A percentile compares a stretch with the other conserved stretches of the same genome.
Evolutionary conservation across 306 rosid species (phyloP).

Genomic region (Vachellia collinsii): DNA sequence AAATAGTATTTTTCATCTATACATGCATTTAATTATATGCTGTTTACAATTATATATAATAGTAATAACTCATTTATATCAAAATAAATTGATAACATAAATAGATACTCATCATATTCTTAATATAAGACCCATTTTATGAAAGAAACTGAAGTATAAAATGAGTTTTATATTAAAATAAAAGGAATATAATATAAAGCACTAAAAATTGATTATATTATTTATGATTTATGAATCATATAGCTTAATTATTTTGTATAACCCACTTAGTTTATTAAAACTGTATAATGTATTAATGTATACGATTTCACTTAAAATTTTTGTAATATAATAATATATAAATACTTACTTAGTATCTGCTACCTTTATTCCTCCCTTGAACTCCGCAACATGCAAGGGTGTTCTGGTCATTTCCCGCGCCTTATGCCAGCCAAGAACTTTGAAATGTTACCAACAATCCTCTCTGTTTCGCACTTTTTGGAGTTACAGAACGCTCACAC

Average conservation of each 20-base stretch:
- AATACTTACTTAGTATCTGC: too few relatives aligned
- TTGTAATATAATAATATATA: not conserved
- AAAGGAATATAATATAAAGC: not conserved
- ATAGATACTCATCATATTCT: too few relatives aligned
- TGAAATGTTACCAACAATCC: not conserved
- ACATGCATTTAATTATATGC: too few relatives aligned
- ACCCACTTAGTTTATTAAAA: not conserved
- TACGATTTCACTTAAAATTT: not conserved
- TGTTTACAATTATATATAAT: too few relatives aligned
- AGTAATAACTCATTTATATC: not conserved
- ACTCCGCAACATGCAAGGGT: not conserved
- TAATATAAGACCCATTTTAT: too few relatives aligned
- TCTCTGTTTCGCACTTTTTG: slow-evolving; percentile 28
- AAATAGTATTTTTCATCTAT: not conserved
- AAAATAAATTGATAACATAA: not conserved
- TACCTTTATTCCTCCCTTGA: too few relatives aligned
- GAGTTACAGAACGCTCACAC: not conserved
- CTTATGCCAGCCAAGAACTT: not conserved
- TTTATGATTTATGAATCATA: not conserved
- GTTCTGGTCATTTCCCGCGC: not conserved
- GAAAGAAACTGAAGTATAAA: too few relatives aligned
- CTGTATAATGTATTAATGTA: too few relatives aligned
- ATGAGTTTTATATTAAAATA: too few relatives aligned
- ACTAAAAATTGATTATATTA: not conserved
- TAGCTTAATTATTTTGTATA: not conserved